Evolutionary conservation across 192 early-diverging fungal genomes (phyloP), one percentile per base, ranked within the genome.

Genomic region (Globomyces pollinis-pini): DNA sequence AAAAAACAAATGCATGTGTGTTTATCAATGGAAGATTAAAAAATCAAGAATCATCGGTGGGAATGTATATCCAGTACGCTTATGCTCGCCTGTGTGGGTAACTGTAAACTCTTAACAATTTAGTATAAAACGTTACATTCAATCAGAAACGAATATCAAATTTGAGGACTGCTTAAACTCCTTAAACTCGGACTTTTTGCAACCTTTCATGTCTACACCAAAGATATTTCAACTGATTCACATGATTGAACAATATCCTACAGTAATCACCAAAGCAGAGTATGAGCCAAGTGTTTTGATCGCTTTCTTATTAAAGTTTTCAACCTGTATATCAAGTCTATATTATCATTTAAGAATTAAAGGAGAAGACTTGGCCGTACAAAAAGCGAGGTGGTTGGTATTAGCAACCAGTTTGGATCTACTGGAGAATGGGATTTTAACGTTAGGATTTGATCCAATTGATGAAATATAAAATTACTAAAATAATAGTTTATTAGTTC

Each of bases 281-380:
- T 5, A 18, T 9, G 29, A 55, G 7, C 35, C 53, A 12, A 55
- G 33, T 41, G 23, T 28, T 9, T 55, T 55, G 29, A 31, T 26
- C 2, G 24, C 21, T 20, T 55, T 33, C n/a, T n/a, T 55, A 9
- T 26, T 35, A 12, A 5, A 9, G 8, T 16, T 55, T 5, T 20
- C 53, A 7, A 55, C 29, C 8, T 23, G 9, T 16, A 55, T 41
- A 33, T 55, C 53, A 1, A 55, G 53, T 18, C 21, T 28, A 26
- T 55, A 55, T n/a, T 55, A 55, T 41, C 53, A 55, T 35, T 41
- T 55, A 2, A 4, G 53, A 20, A 28, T 55, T 13, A 55, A 55
- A 24, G 53, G 53, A 12, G 53, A 55, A 24, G 34, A 36, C 29
- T 23, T 35, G 7, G 6, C 8, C 21, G 31, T 55, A 6, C 53